A percentile compares a stretch with the other conserved stretches of the same genome.
phyloP scores from a whole-genome alignment of 805 yeast genomes.

The Yarrowia keelungensis region DNA sequence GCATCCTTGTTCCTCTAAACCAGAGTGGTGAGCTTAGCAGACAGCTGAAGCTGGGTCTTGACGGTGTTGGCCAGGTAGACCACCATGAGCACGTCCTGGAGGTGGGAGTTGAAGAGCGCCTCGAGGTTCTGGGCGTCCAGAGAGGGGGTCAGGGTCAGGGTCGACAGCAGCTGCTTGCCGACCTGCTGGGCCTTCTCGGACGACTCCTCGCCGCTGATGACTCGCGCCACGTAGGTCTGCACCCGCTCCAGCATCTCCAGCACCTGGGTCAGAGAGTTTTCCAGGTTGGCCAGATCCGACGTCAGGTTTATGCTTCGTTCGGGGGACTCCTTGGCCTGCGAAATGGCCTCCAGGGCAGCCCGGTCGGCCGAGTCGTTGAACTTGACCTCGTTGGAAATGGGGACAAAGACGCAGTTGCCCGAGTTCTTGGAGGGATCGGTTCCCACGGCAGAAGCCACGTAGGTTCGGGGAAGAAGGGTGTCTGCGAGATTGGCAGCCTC shows the following conservation, averaged over 20 bases:
- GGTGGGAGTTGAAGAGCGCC: conserved; percentile 68
- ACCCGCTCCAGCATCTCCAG: conserved; percentile 53
- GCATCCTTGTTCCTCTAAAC: conserved; percentile 46
- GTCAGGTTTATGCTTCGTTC: conserved; percentile 48
- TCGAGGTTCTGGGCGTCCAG: conserved; percentile 59
- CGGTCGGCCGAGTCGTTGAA: conserved; percentile 62
- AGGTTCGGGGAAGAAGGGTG: conserved; percentile 67
- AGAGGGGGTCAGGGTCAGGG: conserved; percentile 51
- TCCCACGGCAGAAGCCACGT: conserved; percentile 79
- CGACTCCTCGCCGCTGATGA: conserved; percentile 43
- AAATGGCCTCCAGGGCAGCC: conserved; percentile 49
- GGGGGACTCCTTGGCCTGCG: conserved; percentile 49
- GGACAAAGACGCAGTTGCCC: conserved; percentile 70
- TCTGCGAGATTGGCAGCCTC: conserved; percentile 55
- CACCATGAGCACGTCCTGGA: conserved; percentile 81
- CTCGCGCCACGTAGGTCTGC: conserved; percentile 48
- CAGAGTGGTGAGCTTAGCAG: conserved; percentile 72
- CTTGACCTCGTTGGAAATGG: conserved; percentile 70
- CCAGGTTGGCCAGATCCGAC: conserved; percentile 49
- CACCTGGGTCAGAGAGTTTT: conserved; percentile 51
- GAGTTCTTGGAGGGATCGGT: conserved; percentile 51
- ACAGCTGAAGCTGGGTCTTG: conserved; percentile 81
- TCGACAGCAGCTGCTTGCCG: conserved; percentile 69
- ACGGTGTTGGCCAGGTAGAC: conserved; percentile 83
- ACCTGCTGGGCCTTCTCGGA: conserved; percentile 54